Evolutionary conservation across 1,284 basidiomycete species (phyloP).

Genomic region (Hymenochaete sp.): DNA sequence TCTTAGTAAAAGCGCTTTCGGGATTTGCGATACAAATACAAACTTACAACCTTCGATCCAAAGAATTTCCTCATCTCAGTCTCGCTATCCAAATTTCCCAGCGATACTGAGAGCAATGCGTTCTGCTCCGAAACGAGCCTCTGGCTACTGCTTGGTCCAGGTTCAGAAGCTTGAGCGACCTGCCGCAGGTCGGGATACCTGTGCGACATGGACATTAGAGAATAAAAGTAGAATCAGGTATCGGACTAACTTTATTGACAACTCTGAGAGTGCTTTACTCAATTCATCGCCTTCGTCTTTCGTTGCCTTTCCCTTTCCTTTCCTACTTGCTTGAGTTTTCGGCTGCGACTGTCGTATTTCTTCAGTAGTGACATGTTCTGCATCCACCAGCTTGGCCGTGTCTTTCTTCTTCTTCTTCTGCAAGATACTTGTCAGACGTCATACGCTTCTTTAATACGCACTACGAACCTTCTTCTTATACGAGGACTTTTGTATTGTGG

Average conservation of each 20-base stretch:
- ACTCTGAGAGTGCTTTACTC: conserved; percentile 73
- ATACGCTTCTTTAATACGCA: conserved; percentile 5
- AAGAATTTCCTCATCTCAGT: conserved; percentile 89
- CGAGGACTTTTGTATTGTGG: not conserved
- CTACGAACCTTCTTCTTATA: conserved; percentile 35
- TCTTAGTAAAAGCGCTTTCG: conserved; percentile 2
- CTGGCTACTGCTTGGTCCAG: conserved; percentile 22
- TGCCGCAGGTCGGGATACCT: conserved; percentile 52
- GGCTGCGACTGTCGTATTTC: conserved; percentile 26
- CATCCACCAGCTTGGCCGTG: conserved; percentile 24
- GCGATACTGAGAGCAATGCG: conserved; percentile 64
- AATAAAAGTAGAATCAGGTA: not conserved
- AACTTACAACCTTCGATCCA: conserved; percentile 75
- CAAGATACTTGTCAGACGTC: not conserved
- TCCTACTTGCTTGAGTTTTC: conserved; percentile 49
- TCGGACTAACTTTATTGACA: conserved; percentile 60
- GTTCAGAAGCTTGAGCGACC: conserved; percentile 22
- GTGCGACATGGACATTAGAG: conserved; percentile 1
- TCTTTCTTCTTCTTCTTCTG: conserved; percentile 50
- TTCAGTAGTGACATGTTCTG: conserved; percentile 18
- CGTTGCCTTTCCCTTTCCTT: conserved; percentile 44
- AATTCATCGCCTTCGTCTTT: conserved; percentile 70
- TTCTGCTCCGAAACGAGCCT: conserved; percentile 32
- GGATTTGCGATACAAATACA: not conserved
- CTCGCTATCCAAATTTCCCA: conserved; percentile 75